These are phyloP conservation scores for Fusarium sp. DNA, from an alignment of 2,329 filamentous ascomycete species.

Conservation along the genomic window DNA sequence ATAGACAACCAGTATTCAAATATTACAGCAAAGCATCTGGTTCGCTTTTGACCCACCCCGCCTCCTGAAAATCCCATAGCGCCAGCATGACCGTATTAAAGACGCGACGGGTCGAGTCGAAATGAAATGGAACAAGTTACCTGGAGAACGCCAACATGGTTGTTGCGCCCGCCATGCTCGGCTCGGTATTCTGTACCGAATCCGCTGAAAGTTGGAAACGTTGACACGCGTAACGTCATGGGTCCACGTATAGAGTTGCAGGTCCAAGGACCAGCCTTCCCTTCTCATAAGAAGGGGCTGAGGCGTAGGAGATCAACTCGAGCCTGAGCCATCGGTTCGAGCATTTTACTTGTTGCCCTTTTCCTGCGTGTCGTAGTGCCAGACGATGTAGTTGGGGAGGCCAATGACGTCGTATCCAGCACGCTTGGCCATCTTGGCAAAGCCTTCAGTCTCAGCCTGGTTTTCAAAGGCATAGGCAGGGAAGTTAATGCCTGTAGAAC, in stretches of 20 bases:
- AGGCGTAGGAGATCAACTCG: constrained; percentile 10
- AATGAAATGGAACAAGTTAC: constrained; percentile 8
- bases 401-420: constrained; percentile 94
- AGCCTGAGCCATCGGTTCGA: constrained; percentile 1
- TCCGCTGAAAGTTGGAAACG: constrained; percentile 31
- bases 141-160: constrained; percentile 3
- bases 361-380: constrained; percentile 98
- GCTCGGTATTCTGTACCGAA: constrained; percentile 1
- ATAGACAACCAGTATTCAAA: constrained; percentile 46
- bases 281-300: not conserved
- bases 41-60: constrained; percentile 30
- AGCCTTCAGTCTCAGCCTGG: constrained; percentile 98
- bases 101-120: constrained; percentile 14
- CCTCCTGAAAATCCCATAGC: constrained; percentile 34
- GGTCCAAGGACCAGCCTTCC: not conserved
- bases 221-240: constrained; percentile 35
- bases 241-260: constrained; percentile 22
- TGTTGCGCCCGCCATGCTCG: constrained; percentile 13
- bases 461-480: constrained; percentile 97
- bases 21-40: constrained; percentile 45
- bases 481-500: constrained; percentile 87
- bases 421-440: constrained; percentile 98
- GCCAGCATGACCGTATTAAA: constrained; percentile 33
- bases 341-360: constrained; percentile 76
- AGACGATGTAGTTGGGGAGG: constrained; percentile 96